phyloP scores from a whole-genome alignment of 192 early-diverging fungal genomes.

The Rhizophagus sp. region DNA sequence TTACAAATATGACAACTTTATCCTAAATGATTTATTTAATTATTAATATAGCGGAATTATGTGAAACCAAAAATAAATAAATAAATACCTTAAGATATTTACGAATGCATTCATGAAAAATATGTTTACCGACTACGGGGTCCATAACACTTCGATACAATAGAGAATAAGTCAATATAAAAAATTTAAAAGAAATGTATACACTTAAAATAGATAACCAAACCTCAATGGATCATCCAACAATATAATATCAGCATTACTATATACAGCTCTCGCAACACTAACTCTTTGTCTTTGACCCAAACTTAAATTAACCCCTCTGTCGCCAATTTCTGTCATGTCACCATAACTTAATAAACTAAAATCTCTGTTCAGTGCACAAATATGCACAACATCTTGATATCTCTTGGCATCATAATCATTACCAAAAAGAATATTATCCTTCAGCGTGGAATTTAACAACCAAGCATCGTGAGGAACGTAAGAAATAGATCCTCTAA shows the following conservation, averaged over 20 bases:
- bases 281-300: slow-evolving; percentile 71
- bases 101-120: slow-evolving; percentile 53
- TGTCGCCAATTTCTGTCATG: slow-evolving; percentile 69
- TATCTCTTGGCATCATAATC: slow-evolving; percentile 57
- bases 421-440: slow-evolving; percentile 81
- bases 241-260: slow-evolving; percentile 64
- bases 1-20: slow-evolving; percentile 68
- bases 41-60: background rate
- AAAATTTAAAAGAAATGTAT: slow-evolving; percentile 27
- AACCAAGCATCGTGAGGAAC: slow-evolving; percentile 72
- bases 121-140: slow-evolving; percentile 48
- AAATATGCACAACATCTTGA: slow-evolving; percentile 59
- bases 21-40: slow-evolving; percentile 19
- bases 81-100: slow-evolving; percentile 40
- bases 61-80: background rate
- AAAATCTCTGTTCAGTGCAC: slow-evolving; percentile 67
- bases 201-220: background rate
- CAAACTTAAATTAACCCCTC: slow-evolving; percentile 71
- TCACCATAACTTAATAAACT: slow-evolving; percentile 61
- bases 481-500: slow-evolving; percentile 63
- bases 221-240: slow-evolving; percentile 68
- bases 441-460: slow-evolving; percentile 68
- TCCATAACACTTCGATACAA: slow-evolving; percentile 38
- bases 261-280: slow-evolving; percentile 67
- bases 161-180: background rate